These are phyloP conservation scores for Sequoia sempervirens DNA, from an alignment of 75 land plant genomes.

Conservation along the genomic window DNA sequence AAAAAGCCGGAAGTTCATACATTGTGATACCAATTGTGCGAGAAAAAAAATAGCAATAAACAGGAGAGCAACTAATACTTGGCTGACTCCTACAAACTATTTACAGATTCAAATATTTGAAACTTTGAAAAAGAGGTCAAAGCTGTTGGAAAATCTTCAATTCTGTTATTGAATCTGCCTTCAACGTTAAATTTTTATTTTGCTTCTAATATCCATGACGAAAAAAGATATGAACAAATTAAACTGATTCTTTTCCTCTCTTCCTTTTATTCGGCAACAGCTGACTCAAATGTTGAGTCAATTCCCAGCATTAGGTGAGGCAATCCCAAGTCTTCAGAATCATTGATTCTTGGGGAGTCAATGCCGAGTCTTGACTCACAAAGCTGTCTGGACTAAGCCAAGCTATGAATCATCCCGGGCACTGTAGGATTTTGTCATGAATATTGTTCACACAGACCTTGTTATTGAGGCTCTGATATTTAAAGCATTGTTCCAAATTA, in stretches of 20 bases:
- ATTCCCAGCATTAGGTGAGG: not conserved
- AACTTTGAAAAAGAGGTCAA: not conserved
- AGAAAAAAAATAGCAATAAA: not conserved
- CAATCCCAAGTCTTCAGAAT: not conserved
- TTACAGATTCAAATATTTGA: not conserved
- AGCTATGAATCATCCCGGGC: not conserved
- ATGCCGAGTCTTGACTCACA: not conserved
- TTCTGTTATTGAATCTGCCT: not conserved
- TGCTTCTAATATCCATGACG: not conserved
- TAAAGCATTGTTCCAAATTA: no score
- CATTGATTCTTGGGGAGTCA: not conserved
- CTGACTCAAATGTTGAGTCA: not conserved
- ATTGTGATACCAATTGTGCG: not conserved
- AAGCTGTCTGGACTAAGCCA: not conserved
- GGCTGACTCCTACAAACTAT: not conserved
- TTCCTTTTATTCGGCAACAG: not conserved
- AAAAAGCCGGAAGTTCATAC: not conserved
- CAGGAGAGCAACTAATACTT: not conserved
- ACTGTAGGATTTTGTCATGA: no score
- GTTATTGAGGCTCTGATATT: no score
- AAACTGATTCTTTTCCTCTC: not conserved
- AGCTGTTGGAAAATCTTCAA: not conserved
- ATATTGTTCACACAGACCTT: no score
- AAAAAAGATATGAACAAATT: not conserved
- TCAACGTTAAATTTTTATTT: not conserved